Percentiles rank a stretch among this genome's conserved stretches.
phyloP scores from a whole-genome alignment of 1,284 basidiomycete genomes.

The Wolfiporia cocos region DNA sequence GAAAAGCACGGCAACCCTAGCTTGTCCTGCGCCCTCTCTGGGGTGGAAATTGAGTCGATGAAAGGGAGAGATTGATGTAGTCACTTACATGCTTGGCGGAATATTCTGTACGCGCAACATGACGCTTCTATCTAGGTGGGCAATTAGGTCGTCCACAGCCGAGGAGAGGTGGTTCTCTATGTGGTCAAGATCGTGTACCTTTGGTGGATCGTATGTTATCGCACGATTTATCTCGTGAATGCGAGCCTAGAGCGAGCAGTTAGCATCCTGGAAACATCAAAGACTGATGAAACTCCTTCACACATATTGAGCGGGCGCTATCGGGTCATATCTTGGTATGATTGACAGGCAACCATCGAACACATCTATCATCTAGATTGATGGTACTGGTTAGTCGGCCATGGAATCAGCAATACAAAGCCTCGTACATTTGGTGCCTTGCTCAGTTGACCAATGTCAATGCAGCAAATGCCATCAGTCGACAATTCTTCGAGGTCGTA shows the following conservation, averaged over 20 bases:
- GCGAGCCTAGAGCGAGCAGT: constrained; percentile 33
- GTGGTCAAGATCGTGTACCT: constrained; percentile 12
- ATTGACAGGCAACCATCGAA: constrained; percentile 24
- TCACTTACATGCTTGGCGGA: constrained; percentile 32
- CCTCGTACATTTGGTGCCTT: constrained; percentile 4
- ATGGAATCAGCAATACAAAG: neutral
- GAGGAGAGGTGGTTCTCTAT: constrained; percentile 40
- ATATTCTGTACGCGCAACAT: constrained; percentile 56
- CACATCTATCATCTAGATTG: constrained; percentile 26
- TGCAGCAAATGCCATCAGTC: constrained; percentile 50
- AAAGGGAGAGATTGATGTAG: neutral
- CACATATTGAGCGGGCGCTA: constrained; percentile 1
- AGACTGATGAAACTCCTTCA: neutral
- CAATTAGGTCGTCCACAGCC: constrained; percentile 47
- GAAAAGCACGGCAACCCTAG: constrained; percentile 84
- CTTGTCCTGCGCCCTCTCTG: constrained; percentile 27
- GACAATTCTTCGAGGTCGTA: constrained; percentile 58
- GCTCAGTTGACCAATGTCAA: constrained; percentile 35
- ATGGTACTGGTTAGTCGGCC: neutral
- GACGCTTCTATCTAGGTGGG: constrained; percentile 53
- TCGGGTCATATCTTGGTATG: constrained; percentile 10
- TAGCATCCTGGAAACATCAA: neutral
- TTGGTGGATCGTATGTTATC: constrained; percentile 36
- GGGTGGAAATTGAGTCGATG: neutral
- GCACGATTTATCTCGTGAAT: constrained; percentile 39